Evolutionary conservation across 805 yeast genomes (phyloP).

Genomic region (Candida morakotiae): DNA sequence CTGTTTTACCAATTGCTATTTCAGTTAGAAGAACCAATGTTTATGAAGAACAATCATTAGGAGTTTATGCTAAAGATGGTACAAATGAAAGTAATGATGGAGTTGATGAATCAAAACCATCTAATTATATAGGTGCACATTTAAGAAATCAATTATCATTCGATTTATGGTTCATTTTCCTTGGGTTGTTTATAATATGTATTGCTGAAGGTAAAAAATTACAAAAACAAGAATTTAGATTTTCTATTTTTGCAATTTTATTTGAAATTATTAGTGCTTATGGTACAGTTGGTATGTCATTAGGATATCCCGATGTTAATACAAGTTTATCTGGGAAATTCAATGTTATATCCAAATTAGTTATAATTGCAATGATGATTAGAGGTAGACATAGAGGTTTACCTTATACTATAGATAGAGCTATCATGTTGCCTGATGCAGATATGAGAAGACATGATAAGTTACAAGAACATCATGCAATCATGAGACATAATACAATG

Average conservation of each 20-base stretch:
- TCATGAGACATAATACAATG: constrained; percentile 24
- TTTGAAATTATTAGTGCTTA: constrained; percentile 94
- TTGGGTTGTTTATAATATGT: constrained; percentile 83
- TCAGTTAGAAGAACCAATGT: constrained; percentile 96
- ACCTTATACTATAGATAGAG: constrained; percentile 91
- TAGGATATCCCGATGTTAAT: constrained; percentile 69
- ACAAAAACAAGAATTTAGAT: constrained; percentile 37
- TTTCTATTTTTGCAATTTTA: constrained; percentile 66
- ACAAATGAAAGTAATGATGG: constrained; percentile 16
- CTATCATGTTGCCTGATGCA: constrained; percentile 79
- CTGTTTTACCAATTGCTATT: constrained; percentile 93
- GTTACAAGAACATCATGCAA: constrained; percentile 51
- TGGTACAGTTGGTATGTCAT: constrained; percentile 91
- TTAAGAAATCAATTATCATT: constrained; percentile 87
- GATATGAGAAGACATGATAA: constrained; percentile 59
- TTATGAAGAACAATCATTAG: constrained; percentile 94
- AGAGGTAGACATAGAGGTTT: constrained; percentile 96
- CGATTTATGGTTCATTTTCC: constrained; percentile 89
- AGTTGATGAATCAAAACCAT: constrained; percentile 40
- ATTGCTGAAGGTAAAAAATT: constrained; percentile 76
- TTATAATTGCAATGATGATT: constrained; percentile 83
- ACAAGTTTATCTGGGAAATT: constrained; percentile 76
- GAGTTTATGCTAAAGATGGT: constrained; percentile 60
- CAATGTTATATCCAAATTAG: constrained; percentile 69
- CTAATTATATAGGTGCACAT: constrained; percentile 78